phyloP scores from a whole-genome alignment of 1,284 basidiomycete genomes.

The Cerioporus squamosus region DNA sequence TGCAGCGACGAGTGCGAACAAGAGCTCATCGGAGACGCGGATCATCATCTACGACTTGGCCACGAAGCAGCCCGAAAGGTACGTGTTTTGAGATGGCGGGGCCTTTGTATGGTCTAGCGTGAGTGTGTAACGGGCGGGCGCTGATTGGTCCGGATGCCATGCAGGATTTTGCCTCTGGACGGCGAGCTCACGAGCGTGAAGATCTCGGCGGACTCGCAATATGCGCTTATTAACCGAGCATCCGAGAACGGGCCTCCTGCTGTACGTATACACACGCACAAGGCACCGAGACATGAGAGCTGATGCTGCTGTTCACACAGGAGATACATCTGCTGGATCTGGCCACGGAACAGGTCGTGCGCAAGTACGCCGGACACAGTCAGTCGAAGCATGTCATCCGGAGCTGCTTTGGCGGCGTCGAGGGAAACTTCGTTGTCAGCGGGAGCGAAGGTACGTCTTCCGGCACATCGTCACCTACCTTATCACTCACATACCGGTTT shows the following conservation, averaged over 20 bases:
- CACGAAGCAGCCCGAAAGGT: constrained; percentile 68
- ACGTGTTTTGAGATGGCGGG: constrained; percentile 35
- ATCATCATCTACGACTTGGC: constrained; percentile 79
- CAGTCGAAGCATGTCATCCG: constrained; percentile 87
- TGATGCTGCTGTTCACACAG: constrained; percentile 52
- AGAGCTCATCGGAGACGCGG: constrained; percentile 55
- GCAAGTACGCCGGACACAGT: constrained; percentile 83
- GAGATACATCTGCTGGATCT: constrained; percentile 92
- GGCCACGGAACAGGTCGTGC: constrained; percentile 65
- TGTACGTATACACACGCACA: constrained; percentile 38
- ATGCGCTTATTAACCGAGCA: constrained; percentile 85
- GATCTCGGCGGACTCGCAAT: constrained; percentile 86
- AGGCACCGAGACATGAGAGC: constrained; percentile 4
- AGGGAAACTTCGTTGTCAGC: constrained; percentile 89
- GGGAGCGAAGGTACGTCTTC: constrained; percentile 86
- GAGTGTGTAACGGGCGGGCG: neutral
- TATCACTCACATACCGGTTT: neutral
- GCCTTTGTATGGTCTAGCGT: neutral
- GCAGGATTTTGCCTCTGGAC: constrained; percentile 68
- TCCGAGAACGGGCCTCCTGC: constrained; percentile 49
- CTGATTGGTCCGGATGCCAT: constrained; percentile 8
- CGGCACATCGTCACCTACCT: neutral
- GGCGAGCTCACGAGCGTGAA: constrained; percentile 89
- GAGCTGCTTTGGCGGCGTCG: constrained; percentile 93
- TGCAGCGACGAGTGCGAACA: constrained; percentile 27